A percentile compares a stretch with the other conserved stretches of the same genome.
Conservation (phyloP, 73 alveolate genomes). For the Paraurostyla sp. region DNA sequence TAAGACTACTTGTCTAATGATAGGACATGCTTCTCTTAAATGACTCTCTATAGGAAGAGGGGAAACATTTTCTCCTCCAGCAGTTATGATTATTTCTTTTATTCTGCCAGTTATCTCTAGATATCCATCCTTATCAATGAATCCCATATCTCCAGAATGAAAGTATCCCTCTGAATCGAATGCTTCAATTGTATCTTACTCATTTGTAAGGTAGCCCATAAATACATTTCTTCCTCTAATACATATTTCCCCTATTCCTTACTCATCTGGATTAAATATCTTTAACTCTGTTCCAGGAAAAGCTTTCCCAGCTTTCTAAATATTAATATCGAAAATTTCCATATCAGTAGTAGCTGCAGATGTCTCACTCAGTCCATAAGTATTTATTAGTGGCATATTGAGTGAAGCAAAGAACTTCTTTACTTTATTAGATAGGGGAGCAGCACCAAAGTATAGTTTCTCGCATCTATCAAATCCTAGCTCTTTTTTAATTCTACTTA, state of each 20-base stretch:
- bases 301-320: constrained; percentile 67
- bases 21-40: constrained; percentile 69
- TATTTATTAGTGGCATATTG: constrained; percentile 65
- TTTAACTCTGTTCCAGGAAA: constrained; percentile 71
- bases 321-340: neutral
- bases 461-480: constrained; percentile 69
- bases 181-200: constrained; percentile 60
- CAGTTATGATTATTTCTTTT: constrained; percentile 85
- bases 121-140: constrained; percentile 60
- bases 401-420: constrained; percentile 71
- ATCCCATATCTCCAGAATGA: constrained; percentile 85
- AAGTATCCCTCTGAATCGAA: constrained; percentile 79
- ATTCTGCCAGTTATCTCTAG: constrained; percentile 79
- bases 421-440: constrained; percentile 70
- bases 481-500: constrained; percentile 51
- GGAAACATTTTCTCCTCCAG: constrained; percentile 89
- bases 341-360: constrained; percentile 77
- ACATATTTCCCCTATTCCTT: constrained; percentile 81
- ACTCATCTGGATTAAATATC: constrained; percentile 65
- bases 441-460: constrained; percentile 69
- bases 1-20: constrained; percentile 66
- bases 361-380: constrained; percentile 83
- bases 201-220: constrained; percentile 75
- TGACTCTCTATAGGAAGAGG: constrained; percentile 79
- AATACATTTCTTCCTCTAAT: constrained; percentile 81